Conservation (phyloP, 2,329 filamentous ascomycete genomes). For the Pseudodiploospora longispora region DNA sequence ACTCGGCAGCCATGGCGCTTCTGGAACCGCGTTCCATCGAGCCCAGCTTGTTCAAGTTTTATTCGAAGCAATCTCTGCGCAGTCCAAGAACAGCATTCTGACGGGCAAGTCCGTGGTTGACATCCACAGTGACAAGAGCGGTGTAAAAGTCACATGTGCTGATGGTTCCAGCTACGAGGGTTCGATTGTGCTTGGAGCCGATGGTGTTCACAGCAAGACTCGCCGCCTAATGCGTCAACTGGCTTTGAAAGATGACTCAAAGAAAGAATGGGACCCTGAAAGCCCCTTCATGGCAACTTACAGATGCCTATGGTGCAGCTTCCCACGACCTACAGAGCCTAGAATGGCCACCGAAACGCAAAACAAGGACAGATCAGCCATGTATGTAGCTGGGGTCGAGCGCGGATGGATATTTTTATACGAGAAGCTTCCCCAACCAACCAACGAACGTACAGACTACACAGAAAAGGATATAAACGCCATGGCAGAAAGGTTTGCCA, state of each 20-base stretch:
- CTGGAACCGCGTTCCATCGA: slow-evolving; percentile 24
- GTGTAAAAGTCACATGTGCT: slow-evolving; percentile 21
- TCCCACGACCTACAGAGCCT: slow-evolving; percentile 13
- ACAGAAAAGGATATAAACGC: slow-evolving; percentile 17
- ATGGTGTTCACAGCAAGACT: slow-evolving; percentile 33
- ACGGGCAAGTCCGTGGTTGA: slow-evolving; percentile 17
- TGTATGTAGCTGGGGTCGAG: slow-evolving; percentile 21
- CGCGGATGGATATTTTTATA: slow-evolving; percentile 25
- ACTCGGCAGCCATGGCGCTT: slow-evolving; percentile 17
- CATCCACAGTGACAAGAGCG: slow-evolving; percentile 13
- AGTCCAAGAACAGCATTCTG: slow-evolving; percentile 18
- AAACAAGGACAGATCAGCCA: slow-evolving; percentile 15
- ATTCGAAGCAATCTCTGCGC: slow-evolving; percentile 19
- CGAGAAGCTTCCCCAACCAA: slow-evolving; percentile 19
- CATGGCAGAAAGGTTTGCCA: slow-evolving; percentile 16
- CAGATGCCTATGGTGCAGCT: slow-evolving; percentile 26
- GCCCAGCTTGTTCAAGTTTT: slow-evolving; percentile 25
- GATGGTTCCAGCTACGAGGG: slow-evolving; percentile 26
- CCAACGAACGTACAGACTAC: slow-evolving; percentile 16
- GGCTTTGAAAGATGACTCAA: slow-evolving; percentile 12
- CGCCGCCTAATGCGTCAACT: slow-evolving; percentile 26
- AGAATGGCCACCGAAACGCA: slow-evolving; percentile 25
- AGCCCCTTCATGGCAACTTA: slow-evolving; percentile 24
- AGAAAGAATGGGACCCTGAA: slow-evolving; percentile 15
- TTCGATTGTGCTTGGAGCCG: slow-evolving; percentile 32